Evolutionary conservation across 441 rosid species (phyloP).

Genomic region (Brassica balearica): DNA sequence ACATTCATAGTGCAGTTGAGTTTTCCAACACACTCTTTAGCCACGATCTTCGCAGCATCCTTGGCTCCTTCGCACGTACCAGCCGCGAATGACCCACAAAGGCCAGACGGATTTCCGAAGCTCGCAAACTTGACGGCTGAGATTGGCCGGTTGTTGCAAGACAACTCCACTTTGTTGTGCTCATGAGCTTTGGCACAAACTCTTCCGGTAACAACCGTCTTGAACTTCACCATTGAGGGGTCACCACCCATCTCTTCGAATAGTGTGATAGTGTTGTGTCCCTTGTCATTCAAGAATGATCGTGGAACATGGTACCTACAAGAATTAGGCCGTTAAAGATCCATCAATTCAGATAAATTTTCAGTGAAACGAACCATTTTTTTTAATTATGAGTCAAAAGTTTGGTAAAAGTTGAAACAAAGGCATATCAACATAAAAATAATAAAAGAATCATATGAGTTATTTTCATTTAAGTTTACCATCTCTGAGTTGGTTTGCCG

Average conservation of each 20-base stretch:
- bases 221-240: slow-evolving; percentile 46
- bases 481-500: slow-evolving; percentile 55
- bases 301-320: slow-evolving; percentile 62
- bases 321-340: neutral
- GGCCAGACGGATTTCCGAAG: slow-evolving; percentile 53
- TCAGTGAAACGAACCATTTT: neutral
- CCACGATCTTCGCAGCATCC: slow-evolving; percentile 35
- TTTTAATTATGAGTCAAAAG: neutral
- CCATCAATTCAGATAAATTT: neutral
- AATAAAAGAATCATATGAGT: neutral
- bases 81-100: slow-evolving; percentile 37
- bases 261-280: slow-evolving; percentile 45
- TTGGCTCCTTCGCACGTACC: slow-evolving; percentile 40
- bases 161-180: slow-evolving; percentile 43
- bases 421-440: neutral
- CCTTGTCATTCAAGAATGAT: slow-evolving; percentile 41
- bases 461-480: slow-evolving; percentile 26
- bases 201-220: slow-evolving; percentile 48
- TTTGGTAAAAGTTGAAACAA: neutral
- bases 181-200: slow-evolving; percentile 50
- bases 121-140: slow-evolving; percentile 51
- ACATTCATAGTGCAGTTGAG: slow-evolving; percentile 41
- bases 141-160: slow-evolving; percentile 45
- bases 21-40: slow-evolving; percentile 42
- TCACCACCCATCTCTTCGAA: slow-evolving; percentile 61